phyloP scores from a whole-genome alignment of 768 basidiomycete species.

The Tremella yokohamensis region DNA sequence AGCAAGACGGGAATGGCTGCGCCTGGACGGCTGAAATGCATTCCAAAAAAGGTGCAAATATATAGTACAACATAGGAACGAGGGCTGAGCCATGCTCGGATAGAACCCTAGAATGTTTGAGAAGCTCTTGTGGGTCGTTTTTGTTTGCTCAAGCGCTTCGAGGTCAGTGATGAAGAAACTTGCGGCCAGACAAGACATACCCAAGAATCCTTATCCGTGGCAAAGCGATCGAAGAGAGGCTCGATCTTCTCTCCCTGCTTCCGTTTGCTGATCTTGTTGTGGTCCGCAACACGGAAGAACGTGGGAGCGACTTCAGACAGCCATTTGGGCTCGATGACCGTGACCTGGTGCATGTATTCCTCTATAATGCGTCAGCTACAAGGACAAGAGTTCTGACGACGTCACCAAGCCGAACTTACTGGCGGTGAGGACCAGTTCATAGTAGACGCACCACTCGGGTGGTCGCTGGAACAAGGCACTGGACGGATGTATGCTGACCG shows the following conservation, averaged over 20 bases:
- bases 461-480: conserved; percentile 88
- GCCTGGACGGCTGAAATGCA: no score
- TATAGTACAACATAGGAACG: no score
- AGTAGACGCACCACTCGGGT: conserved; percentile 69
- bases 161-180: neutral
- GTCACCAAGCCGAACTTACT: conserved; percentile 69
- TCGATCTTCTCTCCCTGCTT: conserved; percentile 67
- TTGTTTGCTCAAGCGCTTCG: conserved; percentile 45
- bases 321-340: conserved; percentile 97
- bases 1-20: no score
- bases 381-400: conserved; percentile 39
- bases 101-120: conserved; percentile 35
- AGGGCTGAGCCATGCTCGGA: no score
- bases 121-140: conserved; percentile 47
- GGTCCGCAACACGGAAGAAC: conserved; percentile 98
- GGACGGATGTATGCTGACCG: conserved; percentile 96
- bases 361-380: conserved; percentile 19
- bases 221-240: conserved; percentile 80
- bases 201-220: conserved; percentile 60
- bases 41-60: no score
- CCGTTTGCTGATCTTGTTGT: conserved; percentile 75
- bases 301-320: conserved; percentile 95
- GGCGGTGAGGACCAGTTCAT: conserved; percentile 94
- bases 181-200: conserved; percentile 16
- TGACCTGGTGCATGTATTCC: conserved; percentile 57